Conservation (phyloP, 2,329 filamentous ascomycete genomes). For the Colletotrichum graminicola region DNA sequence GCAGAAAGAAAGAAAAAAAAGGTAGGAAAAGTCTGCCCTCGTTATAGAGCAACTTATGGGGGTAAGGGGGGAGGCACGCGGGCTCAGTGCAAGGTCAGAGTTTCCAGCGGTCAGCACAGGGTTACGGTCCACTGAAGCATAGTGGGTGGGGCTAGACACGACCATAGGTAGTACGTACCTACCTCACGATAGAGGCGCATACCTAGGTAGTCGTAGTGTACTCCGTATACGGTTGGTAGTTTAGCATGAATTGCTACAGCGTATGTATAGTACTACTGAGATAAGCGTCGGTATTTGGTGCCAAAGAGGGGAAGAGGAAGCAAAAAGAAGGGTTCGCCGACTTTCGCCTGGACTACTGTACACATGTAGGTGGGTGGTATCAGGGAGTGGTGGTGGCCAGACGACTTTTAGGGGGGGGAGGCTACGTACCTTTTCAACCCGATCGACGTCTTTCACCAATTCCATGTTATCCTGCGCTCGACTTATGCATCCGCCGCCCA, state of each 20-base stretch:
- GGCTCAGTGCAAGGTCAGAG: background rate
- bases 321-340: too few species aligned
- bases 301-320: too few species aligned
- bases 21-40: background rate
- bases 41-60: background rate
- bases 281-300: too few species aligned
- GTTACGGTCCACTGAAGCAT: constrained; percentile 3
- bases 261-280: too few species aligned
- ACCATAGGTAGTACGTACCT: too few species aligned
- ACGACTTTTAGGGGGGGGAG: background rate
- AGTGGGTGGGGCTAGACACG: background rate
- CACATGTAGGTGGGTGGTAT: too few species aligned
- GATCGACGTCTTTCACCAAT: background rate
- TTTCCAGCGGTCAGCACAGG: constrained; percentile 13
- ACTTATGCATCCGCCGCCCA: constrained; percentile 32
- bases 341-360: too few species aligned
- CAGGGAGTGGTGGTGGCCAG: background rate
- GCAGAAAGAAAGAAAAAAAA: background rate
- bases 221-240: too few species aligned
- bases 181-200: too few species aligned
- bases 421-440: background rate
- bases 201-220: too few species aligned
- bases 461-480: background rate
- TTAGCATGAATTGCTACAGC: too few species aligned
- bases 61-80: background rate